phyloP scores from a whole-genome alignment of 2,329 filamentous ascomycete genomes.

The Hyphodiscus sp. region DNA sequence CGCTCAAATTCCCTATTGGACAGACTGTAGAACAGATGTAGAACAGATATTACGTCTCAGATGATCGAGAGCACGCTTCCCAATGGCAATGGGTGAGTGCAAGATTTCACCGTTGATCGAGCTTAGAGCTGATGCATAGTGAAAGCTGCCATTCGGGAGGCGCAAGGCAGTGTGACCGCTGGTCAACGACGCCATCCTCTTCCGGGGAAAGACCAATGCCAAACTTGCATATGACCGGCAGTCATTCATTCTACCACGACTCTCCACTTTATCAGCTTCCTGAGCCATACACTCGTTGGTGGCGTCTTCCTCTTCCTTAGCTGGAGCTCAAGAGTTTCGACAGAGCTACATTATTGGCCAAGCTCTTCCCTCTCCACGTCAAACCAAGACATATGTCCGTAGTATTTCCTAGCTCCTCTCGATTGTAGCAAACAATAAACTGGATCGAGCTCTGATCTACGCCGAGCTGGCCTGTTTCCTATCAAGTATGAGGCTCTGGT shows the following conservation, averaged over 20 bases:
- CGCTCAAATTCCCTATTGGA: background rate
- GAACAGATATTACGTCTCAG: background rate
- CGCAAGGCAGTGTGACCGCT: slow-evolving; percentile 1
- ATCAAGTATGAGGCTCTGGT: background rate
- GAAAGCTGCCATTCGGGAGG: background rate
- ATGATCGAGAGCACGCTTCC: background rate
- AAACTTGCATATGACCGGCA: background rate
- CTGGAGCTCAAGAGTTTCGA: background rate
- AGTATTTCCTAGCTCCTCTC: no score
- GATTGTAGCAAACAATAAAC: background rate
- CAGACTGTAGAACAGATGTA: background rate
- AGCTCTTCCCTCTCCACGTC: background rate
- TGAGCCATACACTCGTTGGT: background rate
- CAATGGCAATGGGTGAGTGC: background rate
- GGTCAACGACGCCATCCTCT: background rate
- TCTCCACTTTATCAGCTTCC: background rate
- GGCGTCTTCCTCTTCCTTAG: background rate
- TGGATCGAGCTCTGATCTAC: background rate
- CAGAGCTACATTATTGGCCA: background rate
- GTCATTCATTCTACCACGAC: background rate
- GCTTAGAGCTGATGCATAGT: background rate
- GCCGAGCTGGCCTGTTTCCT: background rate
- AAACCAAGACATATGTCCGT: background rate
- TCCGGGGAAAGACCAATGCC: background rate
- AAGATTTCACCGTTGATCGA: background rate